Conservation (phyloP, 768 basidiomycete genomes). For the Mycena venus region DNA sequence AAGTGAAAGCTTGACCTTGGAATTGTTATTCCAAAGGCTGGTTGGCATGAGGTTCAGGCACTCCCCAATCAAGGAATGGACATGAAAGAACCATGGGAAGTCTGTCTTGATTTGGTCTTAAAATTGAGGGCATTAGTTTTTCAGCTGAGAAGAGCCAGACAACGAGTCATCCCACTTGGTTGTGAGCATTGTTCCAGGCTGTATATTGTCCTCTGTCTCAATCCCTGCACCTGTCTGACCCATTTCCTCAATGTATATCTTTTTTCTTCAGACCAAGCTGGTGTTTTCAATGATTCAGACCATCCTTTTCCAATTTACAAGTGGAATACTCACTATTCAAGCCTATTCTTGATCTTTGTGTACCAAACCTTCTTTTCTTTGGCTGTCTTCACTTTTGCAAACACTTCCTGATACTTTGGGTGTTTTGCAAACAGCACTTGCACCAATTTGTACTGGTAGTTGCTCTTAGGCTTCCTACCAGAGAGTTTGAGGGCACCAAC, state of each 20-base stretch:
- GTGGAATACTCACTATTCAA: background rate
- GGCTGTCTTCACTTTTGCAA: background rate
- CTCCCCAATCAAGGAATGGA: conserved; percentile 1
- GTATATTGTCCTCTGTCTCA: background rate
- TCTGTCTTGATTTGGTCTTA: background rate
- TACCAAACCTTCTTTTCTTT: background rate
- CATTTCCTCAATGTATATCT: background rate
- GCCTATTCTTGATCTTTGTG: conserved; percentile 9
- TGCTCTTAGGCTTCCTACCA: background rate
- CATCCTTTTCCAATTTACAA: background rate
- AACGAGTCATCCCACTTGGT: conserved; percentile 12
- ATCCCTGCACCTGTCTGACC: conserved; percentile 10
- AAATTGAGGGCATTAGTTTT: background rate
- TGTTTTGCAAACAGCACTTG: background rate
- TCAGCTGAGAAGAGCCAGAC: too few relatives aligned
- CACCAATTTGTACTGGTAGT: background rate
- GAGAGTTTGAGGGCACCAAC: background rate
- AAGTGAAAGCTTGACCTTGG: background rate
- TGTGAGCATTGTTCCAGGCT: background rate
- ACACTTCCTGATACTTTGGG: background rate
- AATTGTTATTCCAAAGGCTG: background rate
- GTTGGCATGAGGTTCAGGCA: conserved; percentile 1
- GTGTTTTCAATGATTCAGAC: too few relatives aligned
- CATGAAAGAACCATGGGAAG: background rate
- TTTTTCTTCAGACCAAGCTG: background rate